phyloP scores from a whole-genome alignment of 2,329 filamentous ascomycete species.

The Diplodia corticola region DNA sequence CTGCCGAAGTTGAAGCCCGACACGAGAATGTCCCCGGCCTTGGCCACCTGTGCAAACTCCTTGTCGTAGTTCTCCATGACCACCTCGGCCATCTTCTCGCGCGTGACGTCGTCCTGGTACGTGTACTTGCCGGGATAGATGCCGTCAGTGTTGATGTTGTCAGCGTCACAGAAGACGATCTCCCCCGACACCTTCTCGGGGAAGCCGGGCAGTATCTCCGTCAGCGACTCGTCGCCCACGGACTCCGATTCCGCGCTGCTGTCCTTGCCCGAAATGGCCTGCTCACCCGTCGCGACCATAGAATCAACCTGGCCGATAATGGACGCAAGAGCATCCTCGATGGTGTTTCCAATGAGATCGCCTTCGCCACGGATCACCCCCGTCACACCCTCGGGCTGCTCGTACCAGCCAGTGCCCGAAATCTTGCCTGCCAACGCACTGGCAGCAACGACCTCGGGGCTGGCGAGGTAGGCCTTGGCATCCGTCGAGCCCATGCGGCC shows the following conservation, averaged over 20 bases:
- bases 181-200: conserved; percentile 80
- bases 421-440: conserved; percentile 76
- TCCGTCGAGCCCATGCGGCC: conserved; percentile 82
- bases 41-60: conserved; percentile 64
- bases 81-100: conserved; percentile 79
- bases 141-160: conserved; percentile 88
- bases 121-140: conserved; percentile 94
- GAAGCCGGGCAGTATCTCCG: conserved; percentile 81
- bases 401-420: conserved; percentile 74
- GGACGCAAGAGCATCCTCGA: conserved; percentile 71
- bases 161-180: conserved; percentile 82
- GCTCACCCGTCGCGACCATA: conserved; percentile 58
- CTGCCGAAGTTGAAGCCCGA: conserved; percentile 87
- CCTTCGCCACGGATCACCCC: conserved; percentile 72
- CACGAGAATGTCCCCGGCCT: conserved; percentile 76
- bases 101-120: conserved; percentile 80
- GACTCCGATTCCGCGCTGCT: conserved; percentile 32
- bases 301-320: conserved; percentile 68
- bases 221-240: conserved; percentile 46
- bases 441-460: conserved; percentile 88
- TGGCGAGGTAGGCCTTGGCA: conserved; percentile 82
- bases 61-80: conserved; percentile 95
- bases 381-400: conserved; percentile 66
- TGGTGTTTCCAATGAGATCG: conserved; percentile 62
- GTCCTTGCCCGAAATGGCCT: conserved; percentile 41